Base-by-base conservation (phyloP, 2,329 filamentous ascomycete genomes). In the Phialocephala sp. region DNA sequence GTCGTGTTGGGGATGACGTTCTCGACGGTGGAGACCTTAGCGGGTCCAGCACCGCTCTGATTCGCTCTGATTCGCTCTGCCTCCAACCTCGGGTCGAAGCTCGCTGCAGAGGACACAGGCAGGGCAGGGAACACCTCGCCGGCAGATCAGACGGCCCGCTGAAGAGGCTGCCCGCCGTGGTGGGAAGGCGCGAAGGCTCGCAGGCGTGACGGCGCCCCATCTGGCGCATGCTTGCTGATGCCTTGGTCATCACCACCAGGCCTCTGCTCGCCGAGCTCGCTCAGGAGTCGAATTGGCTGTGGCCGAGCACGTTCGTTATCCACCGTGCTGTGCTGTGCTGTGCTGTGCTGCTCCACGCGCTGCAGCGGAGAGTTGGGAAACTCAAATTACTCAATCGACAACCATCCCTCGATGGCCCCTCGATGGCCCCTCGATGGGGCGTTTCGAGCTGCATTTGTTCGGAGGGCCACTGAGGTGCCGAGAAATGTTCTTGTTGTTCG, bases 71-170 rank as follows among this genome's bases (percentile, higher is more conserved):
- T 41, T 41, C 4, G 37, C 12, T 18, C 37, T 18, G 2, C 4
- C 9, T 50, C 45, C 45, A 6, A 50, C 8, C 45, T 50, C 45
- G 45, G 45, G 4, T 54, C 12, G 6, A 27, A 15, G 11, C 24
- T 35, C 14, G 11, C 50, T 14, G 50, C 50, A 32, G 47, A 27
- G 8, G n/a, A 52, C 47, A 52, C 14, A 11, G 18, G 47, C 41
- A 14, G n/a, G n/a, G 12, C 47, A 54, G 18, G 27, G 27, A 27
- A 35, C 27, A 35, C 9, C 50, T 32, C 14, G 18, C 32, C 50
- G 50, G 50, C 50, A 54, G 50, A 54, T 54, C 24, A n/a, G 45
- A 54, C 24, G 50, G 50, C 24, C 50, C 24, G 50, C 50, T 18
- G 24, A 15, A 54, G 50, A 54, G 22, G 50, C 50, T 54, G 27